Evolutionary conservation across 768 basidiomycete genomes (phyloP).

Genomic region (Mrakia blollopis): DNA sequence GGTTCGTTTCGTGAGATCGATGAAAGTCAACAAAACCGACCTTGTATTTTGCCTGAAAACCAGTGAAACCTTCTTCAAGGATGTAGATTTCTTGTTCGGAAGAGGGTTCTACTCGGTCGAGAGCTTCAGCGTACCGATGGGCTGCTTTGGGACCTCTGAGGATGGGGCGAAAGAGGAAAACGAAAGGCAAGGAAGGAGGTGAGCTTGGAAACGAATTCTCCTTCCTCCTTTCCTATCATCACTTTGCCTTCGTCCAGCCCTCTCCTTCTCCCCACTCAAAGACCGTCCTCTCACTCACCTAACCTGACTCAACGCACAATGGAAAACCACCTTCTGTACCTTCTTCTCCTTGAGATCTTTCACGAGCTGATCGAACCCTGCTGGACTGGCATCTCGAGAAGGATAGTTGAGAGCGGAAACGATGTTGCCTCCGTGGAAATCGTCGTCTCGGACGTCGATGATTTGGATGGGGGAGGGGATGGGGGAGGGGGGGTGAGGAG

Average conservation of each 20-base stretch:
- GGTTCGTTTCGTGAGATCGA: too few relatives aligned
- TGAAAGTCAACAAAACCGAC: background rate
- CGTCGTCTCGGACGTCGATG: constrained; percentile 20
- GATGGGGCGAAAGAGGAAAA: too few relatives aligned
- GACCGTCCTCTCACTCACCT: background rate
- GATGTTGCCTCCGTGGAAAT: constrained; percentile 19
- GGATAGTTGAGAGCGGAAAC: background rate
- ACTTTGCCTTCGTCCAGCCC: too few relatives aligned
- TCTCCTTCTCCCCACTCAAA: too few relatives aligned
- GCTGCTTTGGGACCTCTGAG: constrained; percentile 22
- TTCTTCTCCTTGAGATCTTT: background rate
- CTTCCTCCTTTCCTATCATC: background rate
- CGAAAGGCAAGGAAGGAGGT: too few relatives aligned
- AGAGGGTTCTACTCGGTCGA: background rate
- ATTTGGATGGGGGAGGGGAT: background rate
- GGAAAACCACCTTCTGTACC: constrained; percentile 10
- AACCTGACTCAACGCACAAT: constrained; percentile 15
- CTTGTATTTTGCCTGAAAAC: background rate
- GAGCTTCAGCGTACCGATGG: constrained; percentile 16
- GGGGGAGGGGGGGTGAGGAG: background rate
- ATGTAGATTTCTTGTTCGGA: constrained; percentile 7
- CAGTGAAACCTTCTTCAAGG: background rate
- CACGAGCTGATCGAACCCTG: background rate
- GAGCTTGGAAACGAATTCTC: too few relatives aligned
- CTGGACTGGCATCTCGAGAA: background rate